These are phyloP conservation scores for Eucommia ulmoides DNA, from an alignment of 257 asterid genomes.

Conservation along the genomic window DNA sequence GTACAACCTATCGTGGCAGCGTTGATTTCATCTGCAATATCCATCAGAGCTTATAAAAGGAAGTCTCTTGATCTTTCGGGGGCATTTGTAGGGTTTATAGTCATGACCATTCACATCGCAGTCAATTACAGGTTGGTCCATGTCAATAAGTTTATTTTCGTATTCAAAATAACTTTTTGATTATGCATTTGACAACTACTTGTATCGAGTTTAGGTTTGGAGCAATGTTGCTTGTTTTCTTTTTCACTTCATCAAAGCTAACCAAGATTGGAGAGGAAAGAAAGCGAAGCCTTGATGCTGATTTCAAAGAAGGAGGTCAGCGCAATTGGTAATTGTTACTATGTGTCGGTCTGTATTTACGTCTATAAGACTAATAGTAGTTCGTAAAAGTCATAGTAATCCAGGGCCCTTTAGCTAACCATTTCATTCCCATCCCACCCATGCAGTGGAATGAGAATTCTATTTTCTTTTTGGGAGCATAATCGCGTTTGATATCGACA, in stretches of 20 bases:
- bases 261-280: conserved; percentile 73
- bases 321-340: conserved; percentile 64
- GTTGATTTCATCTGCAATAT: conserved; percentile 38
- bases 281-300: conserved; percentile 65
- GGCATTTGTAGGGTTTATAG: conserved; percentile 59
- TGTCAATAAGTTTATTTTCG: not conserved
- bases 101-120: conserved; percentile 66
- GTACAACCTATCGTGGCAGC: conserved; percentile 45
- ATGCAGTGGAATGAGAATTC: too few relatives aligned
- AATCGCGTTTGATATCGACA: too few relatives aligned
- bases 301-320: conserved; percentile 94
- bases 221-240: conserved; percentile 65
- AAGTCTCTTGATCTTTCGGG: conserved; percentile 82
- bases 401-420: not conserved
- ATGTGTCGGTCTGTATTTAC: too few relatives aligned
- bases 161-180: not conserved
- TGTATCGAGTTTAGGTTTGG: conserved; percentile 42
- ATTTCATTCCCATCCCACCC: not conserved
- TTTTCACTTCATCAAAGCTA: conserved; percentile 67
- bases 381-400: too few relatives aligned
- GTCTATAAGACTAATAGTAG: too few relatives aligned
- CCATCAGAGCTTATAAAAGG: conserved; percentile 46
- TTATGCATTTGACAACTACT: conserved; percentile 8
- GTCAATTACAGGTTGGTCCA: conserved; percentile 58
- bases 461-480: too few relatives aligned